Conservation (phyloP, 345 rosid genomes). For the Clausena lansium region DNA sequence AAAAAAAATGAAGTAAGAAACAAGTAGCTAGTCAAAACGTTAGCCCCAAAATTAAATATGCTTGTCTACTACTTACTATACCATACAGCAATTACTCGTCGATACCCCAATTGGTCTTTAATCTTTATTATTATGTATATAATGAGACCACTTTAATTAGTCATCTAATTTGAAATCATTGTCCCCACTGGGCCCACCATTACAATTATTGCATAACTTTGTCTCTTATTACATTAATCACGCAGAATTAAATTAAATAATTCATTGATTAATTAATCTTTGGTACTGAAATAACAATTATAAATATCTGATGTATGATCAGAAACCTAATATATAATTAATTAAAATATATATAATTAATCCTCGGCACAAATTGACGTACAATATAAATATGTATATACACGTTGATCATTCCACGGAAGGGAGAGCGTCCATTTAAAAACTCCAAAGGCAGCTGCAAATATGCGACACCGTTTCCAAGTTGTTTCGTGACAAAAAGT, state of each 20-base stretch:
- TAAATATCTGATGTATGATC: too few species aligned
- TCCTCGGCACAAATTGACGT: too few species aligned
- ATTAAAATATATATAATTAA: too few species aligned
- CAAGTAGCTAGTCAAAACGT: too few species aligned
- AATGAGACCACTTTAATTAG: neutral
- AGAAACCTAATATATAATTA: too few species aligned
- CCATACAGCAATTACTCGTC: neutral
- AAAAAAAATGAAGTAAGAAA: too few species aligned
- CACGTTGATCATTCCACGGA: neutral
- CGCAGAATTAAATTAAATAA: neutral
- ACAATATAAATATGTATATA: too few species aligned
- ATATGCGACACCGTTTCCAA: conserved; percentile 11
- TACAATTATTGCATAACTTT: conserved; percentile 11
- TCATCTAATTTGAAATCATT: conserved; percentile 11
- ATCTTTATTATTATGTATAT: too few species aligned
- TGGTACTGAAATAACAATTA: too few species aligned
- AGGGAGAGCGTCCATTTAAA: neutral
- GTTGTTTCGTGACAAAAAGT: conserved; percentile 24
- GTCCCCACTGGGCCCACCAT: conserved; percentile 5
- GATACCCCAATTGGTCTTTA: neutral
- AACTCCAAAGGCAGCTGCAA: neutral
- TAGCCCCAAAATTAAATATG: neutral
- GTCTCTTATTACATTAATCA: neutral
- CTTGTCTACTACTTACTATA: neutral
- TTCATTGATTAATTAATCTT: too few species aligned